phyloP scores from a whole-genome alignment of 176 grass and related monocot genomes.

The Aegilops bicornis region DNA sequence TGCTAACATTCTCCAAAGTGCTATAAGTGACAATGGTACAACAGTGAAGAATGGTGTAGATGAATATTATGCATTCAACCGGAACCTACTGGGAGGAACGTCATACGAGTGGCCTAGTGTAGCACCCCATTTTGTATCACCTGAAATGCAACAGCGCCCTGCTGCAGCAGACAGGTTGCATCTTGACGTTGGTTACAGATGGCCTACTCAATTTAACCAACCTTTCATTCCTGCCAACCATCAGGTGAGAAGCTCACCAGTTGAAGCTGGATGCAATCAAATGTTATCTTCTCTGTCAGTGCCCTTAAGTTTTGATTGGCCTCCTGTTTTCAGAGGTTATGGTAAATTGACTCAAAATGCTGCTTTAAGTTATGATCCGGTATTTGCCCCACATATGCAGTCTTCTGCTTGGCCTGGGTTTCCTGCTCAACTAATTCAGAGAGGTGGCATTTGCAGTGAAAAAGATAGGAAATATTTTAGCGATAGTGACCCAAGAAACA shows the following conservation, averaged over 20 bases:
- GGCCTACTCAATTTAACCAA: constrained; percentile 62
- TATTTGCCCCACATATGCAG: constrained; percentile 58
- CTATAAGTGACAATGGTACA: constrained; percentile 40
- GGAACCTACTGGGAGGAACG: constrained; percentile 52
- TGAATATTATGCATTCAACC: constrained; percentile 60
- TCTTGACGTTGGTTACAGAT: constrained; percentile 81
- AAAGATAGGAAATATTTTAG: constrained; percentile 53
- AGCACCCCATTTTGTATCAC: constrained; percentile 57
- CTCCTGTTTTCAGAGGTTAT: constrained; percentile 85
- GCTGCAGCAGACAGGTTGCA: constrained; percentile 69
- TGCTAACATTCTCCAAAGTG: constrained; percentile 37
- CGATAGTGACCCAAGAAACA: constrained; percentile 55
- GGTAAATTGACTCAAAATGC: constrained; percentile 58
- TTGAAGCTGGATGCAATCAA: constrained; percentile 58
- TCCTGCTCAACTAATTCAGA: constrained; percentile 59
- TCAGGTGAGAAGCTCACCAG: constrained; percentile 54
- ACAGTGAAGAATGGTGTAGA: constrained; percentile 47
- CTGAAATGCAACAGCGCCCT: constrained; percentile 63
- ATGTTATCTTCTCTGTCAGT: constrained; percentile 63
- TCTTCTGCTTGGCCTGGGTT: constrained; percentile 65
- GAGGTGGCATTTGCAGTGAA: constrained; percentile 56
- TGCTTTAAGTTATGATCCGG: constrained; percentile 64
- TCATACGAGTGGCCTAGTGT: constrained; percentile 72
- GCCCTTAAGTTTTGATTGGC: constrained; percentile 97
- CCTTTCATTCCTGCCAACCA: constrained; percentile 61